Conservation (phyloP, 139 green algal genomes). For the Ulvella scutata region DNA sequence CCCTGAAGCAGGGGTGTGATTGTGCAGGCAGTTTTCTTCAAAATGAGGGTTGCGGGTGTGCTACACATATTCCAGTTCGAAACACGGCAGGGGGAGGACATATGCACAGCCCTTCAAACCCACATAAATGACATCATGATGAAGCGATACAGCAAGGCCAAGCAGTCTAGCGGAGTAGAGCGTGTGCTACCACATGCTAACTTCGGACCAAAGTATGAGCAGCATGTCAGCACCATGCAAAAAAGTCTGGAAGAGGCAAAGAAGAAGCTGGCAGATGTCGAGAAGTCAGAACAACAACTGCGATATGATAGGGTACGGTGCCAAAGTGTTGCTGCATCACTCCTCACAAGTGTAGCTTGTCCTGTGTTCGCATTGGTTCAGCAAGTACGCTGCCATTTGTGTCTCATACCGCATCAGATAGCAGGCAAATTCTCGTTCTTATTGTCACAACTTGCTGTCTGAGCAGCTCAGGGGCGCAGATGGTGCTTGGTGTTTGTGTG, state of each 20-base stretch:
- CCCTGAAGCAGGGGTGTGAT: too few species aligned
- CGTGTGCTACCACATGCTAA: constrained; percentile 14
- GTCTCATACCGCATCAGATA: too few species aligned
- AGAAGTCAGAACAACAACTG: constrained; percentile 20
- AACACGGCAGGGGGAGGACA: constrained; percentile 67
- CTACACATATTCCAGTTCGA: constrained; percentile 88
- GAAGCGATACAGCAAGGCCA: constrained; percentile 51
- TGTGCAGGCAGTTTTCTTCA: constrained; percentile 70
- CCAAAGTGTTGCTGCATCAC: too few species aligned
- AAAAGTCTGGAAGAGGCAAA: constrained; percentile 53
- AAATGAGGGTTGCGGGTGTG: constrained; percentile 81
- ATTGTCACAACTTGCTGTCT: too few species aligned
- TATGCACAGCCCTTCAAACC: constrained; percentile 78
- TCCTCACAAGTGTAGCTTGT: too few species aligned
- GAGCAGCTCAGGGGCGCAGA: too few species aligned
- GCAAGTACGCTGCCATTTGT: too few species aligned
- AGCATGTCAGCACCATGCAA: constrained; percentile 65
- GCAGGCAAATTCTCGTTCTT: too few species aligned
- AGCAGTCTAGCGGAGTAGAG: constrained; percentile 7
- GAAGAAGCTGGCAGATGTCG: constrained; percentile 19
- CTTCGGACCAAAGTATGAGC: constrained; percentile 76
- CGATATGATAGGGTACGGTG: constrained; percentile 6
- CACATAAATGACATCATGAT: constrained; percentile 91
- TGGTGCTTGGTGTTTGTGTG: too few species aligned
- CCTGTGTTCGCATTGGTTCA: too few species aligned